These are phyloP conservation scores for Wilcoxina mikolae DNA, from an alignment of 495 filamentous ascomycete species.

Conservation along the genomic window DNA sequence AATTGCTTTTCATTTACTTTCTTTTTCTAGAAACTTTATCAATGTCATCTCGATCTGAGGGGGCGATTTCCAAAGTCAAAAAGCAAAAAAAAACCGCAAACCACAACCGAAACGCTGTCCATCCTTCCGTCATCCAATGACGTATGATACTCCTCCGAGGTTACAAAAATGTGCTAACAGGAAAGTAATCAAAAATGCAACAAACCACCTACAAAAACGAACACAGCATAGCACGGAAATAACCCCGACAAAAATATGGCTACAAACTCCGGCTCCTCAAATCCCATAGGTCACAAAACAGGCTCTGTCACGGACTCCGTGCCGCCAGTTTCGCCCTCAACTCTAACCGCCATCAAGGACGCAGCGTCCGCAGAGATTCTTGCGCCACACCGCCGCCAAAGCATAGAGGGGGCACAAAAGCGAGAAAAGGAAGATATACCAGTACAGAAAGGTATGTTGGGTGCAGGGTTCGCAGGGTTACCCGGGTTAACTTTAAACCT, in stretches of 20 bases:
- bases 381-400: neutral
- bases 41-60: too few relatives aligned
- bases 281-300: neutral
- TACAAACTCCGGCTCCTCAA: constrained; percentile 1
- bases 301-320: neutral
- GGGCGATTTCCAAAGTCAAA: too few relatives aligned
- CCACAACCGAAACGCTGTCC: too few relatives aligned
- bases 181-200: too few relatives aligned
- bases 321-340: neutral
- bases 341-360: neutral
- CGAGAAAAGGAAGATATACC: neutral
- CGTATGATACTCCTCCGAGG: too few relatives aligned
- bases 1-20: too few relatives aligned
- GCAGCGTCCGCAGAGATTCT: neutral
- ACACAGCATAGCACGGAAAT: neutral
- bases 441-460: neutral
- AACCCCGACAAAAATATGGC: neutral
- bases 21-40: too few relatives aligned
- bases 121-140: too few relatives aligned
- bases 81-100: too few relatives aligned
- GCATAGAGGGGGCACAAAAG: neutral
- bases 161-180: too few relatives aligned
- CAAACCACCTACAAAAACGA: too few relatives aligned
- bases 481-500: too few relatives aligned
- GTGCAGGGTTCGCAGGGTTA: neutral